phyloP scores from a whole-genome alignment of 352 stramenopile species.

The Globisporangium ultimum region DNA sequence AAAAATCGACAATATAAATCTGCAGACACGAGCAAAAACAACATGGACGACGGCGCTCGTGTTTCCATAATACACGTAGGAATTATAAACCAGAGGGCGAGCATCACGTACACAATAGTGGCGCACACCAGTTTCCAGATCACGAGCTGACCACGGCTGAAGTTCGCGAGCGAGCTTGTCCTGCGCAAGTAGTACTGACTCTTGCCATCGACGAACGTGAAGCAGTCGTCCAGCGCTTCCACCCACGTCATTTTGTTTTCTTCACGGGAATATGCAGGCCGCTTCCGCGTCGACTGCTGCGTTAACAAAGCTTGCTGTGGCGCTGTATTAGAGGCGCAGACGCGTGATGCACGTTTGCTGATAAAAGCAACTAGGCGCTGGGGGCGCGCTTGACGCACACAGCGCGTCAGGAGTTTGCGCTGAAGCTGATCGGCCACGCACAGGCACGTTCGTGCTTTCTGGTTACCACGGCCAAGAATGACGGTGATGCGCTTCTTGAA shows the following conservation, averaged over 20 bases:
- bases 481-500: conserved; percentile 1
- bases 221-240: conserved; percentile 49
- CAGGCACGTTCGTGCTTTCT: neutral
- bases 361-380: too few relatives aligned
- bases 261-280: too few relatives aligned
- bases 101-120: conserved; percentile 37
- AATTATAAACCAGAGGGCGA: neutral
- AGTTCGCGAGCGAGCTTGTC: conserved; percentile 38
- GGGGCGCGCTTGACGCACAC: neutral
- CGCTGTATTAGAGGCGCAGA: neutral
- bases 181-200: conserved; percentile 50
- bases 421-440: neutral
- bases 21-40: conserved; percentile 12
- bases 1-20: conserved; percentile 52
- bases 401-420: neutral
- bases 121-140: conserved; percentile 59
- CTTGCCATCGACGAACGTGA: conserved; percentile 71
- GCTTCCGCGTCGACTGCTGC: too few relatives aligned
- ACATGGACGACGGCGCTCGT: conserved; percentile 1
- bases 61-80: neutral
- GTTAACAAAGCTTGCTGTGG: too few relatives aligned
- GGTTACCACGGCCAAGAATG: neutral
- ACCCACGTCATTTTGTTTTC: conserved; percentile 17
- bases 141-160: conserved; percentile 49
- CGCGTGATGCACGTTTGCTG: neutral